phyloP scores from a whole-genome alignment of 768 basidiomycete species.

The Trametes elegans region DNA sequence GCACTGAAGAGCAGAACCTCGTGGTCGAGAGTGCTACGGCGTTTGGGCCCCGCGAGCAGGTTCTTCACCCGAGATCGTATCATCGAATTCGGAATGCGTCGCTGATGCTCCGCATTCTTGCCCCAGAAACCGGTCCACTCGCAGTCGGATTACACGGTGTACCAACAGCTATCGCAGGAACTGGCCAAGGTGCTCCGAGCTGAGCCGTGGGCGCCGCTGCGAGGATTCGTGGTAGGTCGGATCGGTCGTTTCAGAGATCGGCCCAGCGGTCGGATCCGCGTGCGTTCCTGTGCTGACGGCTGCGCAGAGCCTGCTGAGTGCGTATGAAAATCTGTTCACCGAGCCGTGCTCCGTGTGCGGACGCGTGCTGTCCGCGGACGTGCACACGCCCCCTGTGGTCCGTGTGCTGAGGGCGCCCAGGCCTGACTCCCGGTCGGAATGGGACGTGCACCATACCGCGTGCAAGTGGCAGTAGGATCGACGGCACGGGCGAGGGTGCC shows the following conservation, averaged over 20 bases:
- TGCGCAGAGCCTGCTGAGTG: slow-evolving; percentile 46
- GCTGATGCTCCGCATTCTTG: slow-evolving; percentile 4
- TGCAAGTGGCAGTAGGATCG: slow-evolving; percentile 6
- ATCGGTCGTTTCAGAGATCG: background rate
- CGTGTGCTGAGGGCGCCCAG: slow-evolving; percentile 46
- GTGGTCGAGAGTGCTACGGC: slow-evolving; percentile 62
- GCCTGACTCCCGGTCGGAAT: slow-evolving; percentile 26
- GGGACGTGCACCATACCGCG: slow-evolving; percentile 14
- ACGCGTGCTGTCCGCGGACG: slow-evolving; percentile 66
- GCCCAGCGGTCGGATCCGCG: background rate
- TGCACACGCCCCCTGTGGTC: slow-evolving; percentile 70
- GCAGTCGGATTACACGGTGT: slow-evolving; percentile 65
- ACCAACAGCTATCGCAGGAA: slow-evolving; percentile 64
- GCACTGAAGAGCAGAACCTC: slow-evolving; percentile 32
- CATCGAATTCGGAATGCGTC: no score
- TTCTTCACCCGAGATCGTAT: no score
- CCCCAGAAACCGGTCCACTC: slow-evolving; percentile 65
- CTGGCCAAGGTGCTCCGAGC: slow-evolving; percentile 57
- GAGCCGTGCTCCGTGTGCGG: slow-evolving; percentile 57
- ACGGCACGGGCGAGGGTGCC: background rate
- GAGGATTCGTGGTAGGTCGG: slow-evolving; percentile 46
- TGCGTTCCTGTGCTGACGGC: background rate
- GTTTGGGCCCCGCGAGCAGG: slow-evolving; percentile 74
- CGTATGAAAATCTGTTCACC: slow-evolving; percentile 62
- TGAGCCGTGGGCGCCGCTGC: slow-evolving; percentile 51